Conservation (phyloP, 2,329 filamentous ascomycete genomes). For the Alternaria burnsii region DNA sequence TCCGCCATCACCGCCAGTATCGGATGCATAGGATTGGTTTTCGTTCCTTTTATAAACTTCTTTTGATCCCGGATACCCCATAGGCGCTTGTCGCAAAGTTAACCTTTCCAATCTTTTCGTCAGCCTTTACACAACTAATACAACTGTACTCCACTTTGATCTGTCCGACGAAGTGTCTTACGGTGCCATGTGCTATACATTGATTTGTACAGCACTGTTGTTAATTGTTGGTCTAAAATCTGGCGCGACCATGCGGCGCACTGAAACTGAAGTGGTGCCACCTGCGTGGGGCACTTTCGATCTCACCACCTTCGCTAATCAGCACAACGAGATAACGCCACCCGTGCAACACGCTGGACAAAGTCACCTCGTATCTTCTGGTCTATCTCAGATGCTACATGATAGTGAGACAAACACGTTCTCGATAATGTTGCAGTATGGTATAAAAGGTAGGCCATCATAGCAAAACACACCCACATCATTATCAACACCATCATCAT, state of each 20-base stretch:
- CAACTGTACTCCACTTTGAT: not conserved
- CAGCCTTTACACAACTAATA: not conserved
- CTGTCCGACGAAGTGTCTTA: not conserved
- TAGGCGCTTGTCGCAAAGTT: not conserved
- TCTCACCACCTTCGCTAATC: conserved; percentile 13
- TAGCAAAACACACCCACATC: not conserved
- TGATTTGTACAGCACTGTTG: not conserved
- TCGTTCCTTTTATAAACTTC: not conserved
- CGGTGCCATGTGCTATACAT: not conserved
- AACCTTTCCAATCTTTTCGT: not conserved
- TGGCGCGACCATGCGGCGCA: not conserved
- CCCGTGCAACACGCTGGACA: not conserved
- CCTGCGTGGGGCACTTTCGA: not conserved
- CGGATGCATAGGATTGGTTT: conserved; percentile 26
- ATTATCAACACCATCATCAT: not conserved
- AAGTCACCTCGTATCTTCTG: not conserved
- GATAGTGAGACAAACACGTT: not conserved
- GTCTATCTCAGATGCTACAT: not conserved
- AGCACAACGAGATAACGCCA: conserved; percentile 4
- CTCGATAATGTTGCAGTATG: not conserved
- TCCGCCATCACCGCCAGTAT: conserved; percentile 40
- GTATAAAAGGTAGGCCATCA: not conserved
- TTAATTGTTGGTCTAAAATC: not conserved
- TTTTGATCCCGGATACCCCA: not conserved
- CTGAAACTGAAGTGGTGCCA: conserved; percentile 10